These are phyloP conservation scores for Phlebopus sp. DNA, from an alignment of 1,284 basidiomycete species.

Conservation along the genomic window DNA sequence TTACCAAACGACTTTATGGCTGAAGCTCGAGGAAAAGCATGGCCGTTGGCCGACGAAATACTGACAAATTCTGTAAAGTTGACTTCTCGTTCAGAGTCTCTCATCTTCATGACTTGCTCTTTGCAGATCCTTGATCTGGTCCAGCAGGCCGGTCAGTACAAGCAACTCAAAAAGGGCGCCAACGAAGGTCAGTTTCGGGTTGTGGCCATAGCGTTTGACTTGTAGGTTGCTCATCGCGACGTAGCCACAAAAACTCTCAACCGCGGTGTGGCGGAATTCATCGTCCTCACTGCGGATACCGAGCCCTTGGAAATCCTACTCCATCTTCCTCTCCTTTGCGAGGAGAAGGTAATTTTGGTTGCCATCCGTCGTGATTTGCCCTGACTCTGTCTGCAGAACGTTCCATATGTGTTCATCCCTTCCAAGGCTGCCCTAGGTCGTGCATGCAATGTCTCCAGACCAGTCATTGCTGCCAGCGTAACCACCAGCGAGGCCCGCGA, in stretches of 20 bases:
- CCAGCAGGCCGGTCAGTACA: conserved; percentile 89
- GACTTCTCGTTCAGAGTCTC: conserved; percentile 1
- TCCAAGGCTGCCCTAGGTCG: conserved; percentile 94
- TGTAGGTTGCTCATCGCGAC: not conserved
- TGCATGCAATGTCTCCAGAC: conserved; percentile 93
- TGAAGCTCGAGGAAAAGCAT: conserved; percentile 75
- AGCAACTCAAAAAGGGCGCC: conserved; percentile 98
- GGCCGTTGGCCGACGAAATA: conserved; percentile 86
- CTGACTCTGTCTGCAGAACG: conserved; percentile 59
- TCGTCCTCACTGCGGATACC: conserved; percentile 96
- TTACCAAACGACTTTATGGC: conserved; percentile 43
- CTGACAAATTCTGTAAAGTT: conserved; percentile 89
- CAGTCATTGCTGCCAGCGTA: conserved; percentile 93
- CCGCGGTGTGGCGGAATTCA: conserved; percentile 98
- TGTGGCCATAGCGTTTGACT: not conserved
- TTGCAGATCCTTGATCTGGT: conserved; percentile 84
- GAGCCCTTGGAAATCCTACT: conserved; percentile 98
- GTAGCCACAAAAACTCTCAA: conserved; percentile 96
- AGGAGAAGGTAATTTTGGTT: conserved; percentile 79
- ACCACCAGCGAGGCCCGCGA: conserved; percentile 96
- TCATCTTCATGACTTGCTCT: not conserved
- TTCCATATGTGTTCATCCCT: conserved; percentile 94
- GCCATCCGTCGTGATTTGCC: not conserved
- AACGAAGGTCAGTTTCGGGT: conserved; percentile 71
- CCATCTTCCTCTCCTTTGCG: conserved; percentile 95